Percentiles rank a stretch among this genome's conserved stretches.
Evolutionary conservation across 2,329 filamentous ascomycete species (phyloP).

Genomic region (Aspergillus brasiliensis): DNA sequence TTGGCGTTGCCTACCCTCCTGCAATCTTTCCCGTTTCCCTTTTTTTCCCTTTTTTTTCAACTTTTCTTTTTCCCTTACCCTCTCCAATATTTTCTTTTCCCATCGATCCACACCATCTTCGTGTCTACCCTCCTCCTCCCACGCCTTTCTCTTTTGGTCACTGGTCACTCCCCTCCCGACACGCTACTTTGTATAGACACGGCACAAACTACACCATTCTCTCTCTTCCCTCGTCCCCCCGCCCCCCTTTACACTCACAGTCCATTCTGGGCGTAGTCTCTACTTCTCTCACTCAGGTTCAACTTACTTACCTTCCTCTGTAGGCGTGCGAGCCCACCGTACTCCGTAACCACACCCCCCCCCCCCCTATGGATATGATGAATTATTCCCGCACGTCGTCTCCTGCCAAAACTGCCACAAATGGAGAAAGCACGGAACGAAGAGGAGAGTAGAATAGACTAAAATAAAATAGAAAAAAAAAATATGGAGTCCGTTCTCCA

Average conservation of each 20-base stretch:
- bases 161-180: conserved; percentile 12
- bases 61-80: conserved; percentile 5
- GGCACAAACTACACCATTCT: conserved; percentile 20
- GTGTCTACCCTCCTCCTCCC: conserved; percentile 20
- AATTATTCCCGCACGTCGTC: conserved; percentile 5
- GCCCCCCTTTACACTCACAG: conserved; percentile 4
- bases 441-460: too few species aligned
- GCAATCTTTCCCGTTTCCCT: conserved; percentile 8
- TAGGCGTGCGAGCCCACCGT: background rate
- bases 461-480: too few species aligned
- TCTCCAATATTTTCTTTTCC: conserved; percentile 6
- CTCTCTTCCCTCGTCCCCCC: conserved; percentile 11
- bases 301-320: background rate
- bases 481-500: background rate
- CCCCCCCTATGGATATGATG: conserved; percentile 4
- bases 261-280: conserved; percentile 8
- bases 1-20: conserved; percentile 29
- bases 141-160: conserved; percentile 24
- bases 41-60: conserved; percentile 6
- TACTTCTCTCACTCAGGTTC: background rate
- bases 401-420: conserved; percentile 5
- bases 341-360: background rate
- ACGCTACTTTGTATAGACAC: conserved; percentile 22
- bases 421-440: conserved; percentile 1
- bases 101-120: conserved; percentile 19